Percentiles rank a stretch among this genome's conserved stretches.
Evolutionary conservation across 148 eudicot genomes (phyloP).

Genomic region (Vaccinium myrtillus): DNA sequence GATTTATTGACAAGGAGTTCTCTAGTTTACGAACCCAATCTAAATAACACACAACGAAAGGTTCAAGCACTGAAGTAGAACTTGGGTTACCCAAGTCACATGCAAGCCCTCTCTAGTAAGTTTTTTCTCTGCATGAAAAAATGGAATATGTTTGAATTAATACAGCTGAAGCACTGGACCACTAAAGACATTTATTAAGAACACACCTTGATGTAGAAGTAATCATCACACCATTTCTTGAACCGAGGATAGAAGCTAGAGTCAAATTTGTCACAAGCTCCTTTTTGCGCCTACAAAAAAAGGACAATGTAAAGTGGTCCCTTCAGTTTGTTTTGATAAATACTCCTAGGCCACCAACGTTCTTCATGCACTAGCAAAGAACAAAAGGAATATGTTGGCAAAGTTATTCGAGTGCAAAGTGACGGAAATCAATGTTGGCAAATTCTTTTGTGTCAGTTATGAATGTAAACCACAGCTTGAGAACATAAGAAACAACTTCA

Average conservation of each 20-base stretch:
- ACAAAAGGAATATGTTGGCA: background rate
- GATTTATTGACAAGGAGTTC: background rate
- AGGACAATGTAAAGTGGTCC: constrained; percentile 8
- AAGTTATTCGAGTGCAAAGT: background rate
- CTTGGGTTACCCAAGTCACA: background rate
- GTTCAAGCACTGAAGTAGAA: background rate
- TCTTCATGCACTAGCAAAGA: constrained; percentile 4
- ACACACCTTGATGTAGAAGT: constrained; percentile 88
- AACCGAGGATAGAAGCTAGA: constrained; percentile 89
- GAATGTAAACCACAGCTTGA: background rate
- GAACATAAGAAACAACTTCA: background rate
- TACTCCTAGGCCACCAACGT: background rate
- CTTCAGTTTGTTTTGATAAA: background rate
- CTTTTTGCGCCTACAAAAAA: constrained; percentile 73
- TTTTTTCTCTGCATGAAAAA: background rate
- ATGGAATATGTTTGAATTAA: background rate
- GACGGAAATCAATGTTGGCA: background rate
- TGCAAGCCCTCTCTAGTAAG: background rate
- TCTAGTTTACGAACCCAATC: background rate
- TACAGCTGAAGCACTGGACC: background rate
- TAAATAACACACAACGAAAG: background rate
- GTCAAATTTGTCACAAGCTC: constrained; percentile 92
- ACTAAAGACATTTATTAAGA: background rate
- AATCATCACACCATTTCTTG: constrained; percentile 99
- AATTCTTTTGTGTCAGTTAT: background rate